Base-by-base conservation (phyloP, 169 alveolate species). In the Plasmodium malariae region DNA sequence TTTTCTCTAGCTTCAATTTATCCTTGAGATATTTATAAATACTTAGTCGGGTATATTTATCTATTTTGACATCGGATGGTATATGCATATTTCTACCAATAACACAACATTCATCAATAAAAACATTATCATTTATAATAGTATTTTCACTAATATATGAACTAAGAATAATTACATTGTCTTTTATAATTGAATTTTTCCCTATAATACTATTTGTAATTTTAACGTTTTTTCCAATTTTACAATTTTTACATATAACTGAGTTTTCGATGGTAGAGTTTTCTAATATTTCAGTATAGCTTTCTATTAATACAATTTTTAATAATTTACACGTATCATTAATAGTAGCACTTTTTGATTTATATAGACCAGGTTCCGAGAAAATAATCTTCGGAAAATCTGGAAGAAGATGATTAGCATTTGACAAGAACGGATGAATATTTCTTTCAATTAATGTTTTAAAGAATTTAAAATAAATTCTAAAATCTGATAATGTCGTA, bases 371-470 rank as follows among this genome's bases (percentile, higher is more conserved):
- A 9, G 72, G 91, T 3, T 83, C 91, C 6, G 71, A 32, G 17
- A 21, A 83, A 26, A 28, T 36, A n/a, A 51, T 24, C 32, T 83
- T 67, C 14, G 91, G 91, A 3, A 67, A 45, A 34, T 83, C 91
- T 21, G 91, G 91, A 2, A 83, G 67, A 14, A 83, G 40, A 70
- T 83, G 43, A 30, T 40, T 30, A 51, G 91, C 63, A 40, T 67
- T 83, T 3, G 91, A 55, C 17, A 83, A 14, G 67, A 83, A 83
- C 5, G 91, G 91, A 70, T 83, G 91, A n/a, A 83, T 59, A 83
- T 67, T 65, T 83, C 48, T 83, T 57, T 83, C 91, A 49, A 83
- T 65, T 67, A 83, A 51, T 51, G 59, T 83, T 65, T 83, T 65
- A 83, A 37, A 83, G 49, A 83, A 83, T 30, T 83, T 83, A 51